Base-by-base conservation (phyloP, 345 rosid species). In the Nasturtium officinale region DNA sequence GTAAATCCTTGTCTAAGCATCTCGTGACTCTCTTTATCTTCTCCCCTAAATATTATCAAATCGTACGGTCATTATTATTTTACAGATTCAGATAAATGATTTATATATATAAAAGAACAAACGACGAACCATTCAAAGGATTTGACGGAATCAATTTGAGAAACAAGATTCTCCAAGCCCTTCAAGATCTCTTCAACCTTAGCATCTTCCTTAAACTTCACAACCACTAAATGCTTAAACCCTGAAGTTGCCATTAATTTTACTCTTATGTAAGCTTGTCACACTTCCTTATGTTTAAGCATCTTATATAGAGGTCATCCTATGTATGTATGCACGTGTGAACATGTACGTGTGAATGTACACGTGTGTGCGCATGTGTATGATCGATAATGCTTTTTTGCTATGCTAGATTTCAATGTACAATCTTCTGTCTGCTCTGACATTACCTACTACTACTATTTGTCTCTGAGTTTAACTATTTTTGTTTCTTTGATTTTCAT, bases 1-100 rank as follows among this genome's bases (percentile, higher is more conserved):
- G 93, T 87, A 37, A 85, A 91, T 18, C 99, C 99, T 84, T 94
- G 96, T 56, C 87, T 86, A n/a, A 95, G 87, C 96, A 89, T 84
- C 77, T 95, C 99, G 13, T 67, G 86, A 56, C 96, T 82, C 78
- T 95, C 96, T 15, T 74, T 71, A 74, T 95, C 97, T 37, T 86
- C 78, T 17, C 99, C 99, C 97, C 98, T 91, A 82, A 11, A 10
- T 1, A 61, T 65, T 29, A 67, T 16, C 61, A 71, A 33, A 74
- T 45, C 20, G 5, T 65, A 64, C 21, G 4, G 11, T 56, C 59
- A 46, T 48, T 48, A 55, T 3, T 45, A 45, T 16, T 0, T 13
- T 3, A 7, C 8, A 61, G 17, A 47, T 69, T 57, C 60, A 18
- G 17, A 16, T 45, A 12, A 1, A 8, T 4, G n/a, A n/a, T n/a